Evolutionary conservation across 345 rosid genomes (phyloP).

Genomic region (Xanthoceras sorbifolium): DNA sequence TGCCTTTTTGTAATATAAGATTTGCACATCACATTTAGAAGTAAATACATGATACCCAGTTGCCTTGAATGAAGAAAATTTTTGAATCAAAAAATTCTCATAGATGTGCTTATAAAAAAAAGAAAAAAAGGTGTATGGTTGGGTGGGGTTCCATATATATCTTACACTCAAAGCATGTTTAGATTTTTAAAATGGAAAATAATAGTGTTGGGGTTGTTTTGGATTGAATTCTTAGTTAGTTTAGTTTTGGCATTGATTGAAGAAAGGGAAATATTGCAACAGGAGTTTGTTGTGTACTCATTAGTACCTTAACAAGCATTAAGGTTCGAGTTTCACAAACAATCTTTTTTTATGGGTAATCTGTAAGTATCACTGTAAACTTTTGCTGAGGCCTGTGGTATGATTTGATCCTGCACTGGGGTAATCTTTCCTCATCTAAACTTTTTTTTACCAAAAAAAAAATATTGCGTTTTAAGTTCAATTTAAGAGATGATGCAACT

Average conservation of each 20-base stretch:
- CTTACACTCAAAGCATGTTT: slow-evolving; percentile 1
- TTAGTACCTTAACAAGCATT: too few species aligned
- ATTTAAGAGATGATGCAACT: neutral
- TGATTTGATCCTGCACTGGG: too few species aligned
- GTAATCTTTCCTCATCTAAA: too few species aligned
- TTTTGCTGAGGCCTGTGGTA: too few species aligned
- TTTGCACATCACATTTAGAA: neutral
- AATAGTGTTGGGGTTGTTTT: neutral
- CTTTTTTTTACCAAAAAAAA: too few species aligned
- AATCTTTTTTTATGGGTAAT: too few species aligned
- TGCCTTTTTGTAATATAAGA: neutral
- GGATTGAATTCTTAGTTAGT: neutral
- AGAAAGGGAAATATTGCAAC: neutral
- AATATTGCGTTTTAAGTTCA: too few species aligned
- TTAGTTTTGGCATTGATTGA: neutral
- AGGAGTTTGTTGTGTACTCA: too few species aligned
- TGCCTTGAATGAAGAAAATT: neutral
- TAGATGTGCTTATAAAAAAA: neutral
- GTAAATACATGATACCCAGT: neutral
- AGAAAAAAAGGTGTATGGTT: neutral
- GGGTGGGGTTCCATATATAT: neutral
- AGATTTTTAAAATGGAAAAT: too few species aligned
- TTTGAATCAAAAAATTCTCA: neutral
- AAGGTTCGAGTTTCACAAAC: too few species aligned
- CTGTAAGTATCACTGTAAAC: too few species aligned